Percentiles rank a stretch among this genome's conserved stretches.
Evolutionary conservation across 2,329 filamentous ascomycete genomes (phyloP).

Genomic region (Gyromitra esculenta): DNA sequence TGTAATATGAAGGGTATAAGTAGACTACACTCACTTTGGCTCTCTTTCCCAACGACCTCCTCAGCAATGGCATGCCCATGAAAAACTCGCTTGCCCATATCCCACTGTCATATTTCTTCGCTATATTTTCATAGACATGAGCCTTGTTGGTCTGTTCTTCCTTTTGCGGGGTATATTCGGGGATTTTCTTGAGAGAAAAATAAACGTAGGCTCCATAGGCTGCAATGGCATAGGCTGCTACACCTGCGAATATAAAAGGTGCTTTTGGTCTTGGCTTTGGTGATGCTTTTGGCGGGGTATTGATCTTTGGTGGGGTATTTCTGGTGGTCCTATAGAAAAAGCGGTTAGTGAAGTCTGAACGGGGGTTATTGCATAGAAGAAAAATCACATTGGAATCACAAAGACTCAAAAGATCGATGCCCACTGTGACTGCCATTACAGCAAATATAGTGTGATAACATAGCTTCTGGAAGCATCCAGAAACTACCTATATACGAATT

Average conservation of each 20-base stretch:
- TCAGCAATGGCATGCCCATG: slow-evolving; percentile 57
- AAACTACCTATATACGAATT: slow-evolving; percentile 7
- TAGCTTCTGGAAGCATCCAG: background rate
- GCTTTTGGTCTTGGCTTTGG: slow-evolving; percentile 38
- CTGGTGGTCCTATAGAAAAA: slow-evolving; percentile 30
- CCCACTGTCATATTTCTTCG: slow-evolving; percentile 56
- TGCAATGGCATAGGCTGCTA: slow-evolving; percentile 54
- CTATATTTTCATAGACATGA: slow-evolving; percentile 57
- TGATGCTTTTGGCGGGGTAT: slow-evolving; percentile 31
- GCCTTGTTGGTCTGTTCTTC: slow-evolving; percentile 52
- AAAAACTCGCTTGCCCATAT: slow-evolving; percentile 57
- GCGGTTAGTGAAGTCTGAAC: slow-evolving; percentile 41
- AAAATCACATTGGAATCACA: slow-evolving; percentile 10
- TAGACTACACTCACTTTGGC: slow-evolving; percentile 50
- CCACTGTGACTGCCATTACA: slow-evolving; percentile 35
- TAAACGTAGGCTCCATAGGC: slow-evolving; percentile 57
- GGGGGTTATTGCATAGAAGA: slow-evolving; percentile 42
- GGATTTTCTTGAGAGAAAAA: slow-evolving; percentile 50
- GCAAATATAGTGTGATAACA: slow-evolving; percentile 5
- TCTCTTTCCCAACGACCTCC: slow-evolving; percentile 55
- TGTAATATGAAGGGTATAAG: background rate
- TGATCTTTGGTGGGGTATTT: slow-evolving; percentile 33
- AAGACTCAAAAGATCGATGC: slow-evolving; percentile 13
- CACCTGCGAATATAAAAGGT: slow-evolving; percentile 47
- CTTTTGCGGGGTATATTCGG: slow-evolving; percentile 30